Percentiles rank a stretch among this genome's conserved stretches.
Conservation (phyloP, 2,329 filamentous ascomycete genomes). For the Trichophaea hybrida region DNA sequence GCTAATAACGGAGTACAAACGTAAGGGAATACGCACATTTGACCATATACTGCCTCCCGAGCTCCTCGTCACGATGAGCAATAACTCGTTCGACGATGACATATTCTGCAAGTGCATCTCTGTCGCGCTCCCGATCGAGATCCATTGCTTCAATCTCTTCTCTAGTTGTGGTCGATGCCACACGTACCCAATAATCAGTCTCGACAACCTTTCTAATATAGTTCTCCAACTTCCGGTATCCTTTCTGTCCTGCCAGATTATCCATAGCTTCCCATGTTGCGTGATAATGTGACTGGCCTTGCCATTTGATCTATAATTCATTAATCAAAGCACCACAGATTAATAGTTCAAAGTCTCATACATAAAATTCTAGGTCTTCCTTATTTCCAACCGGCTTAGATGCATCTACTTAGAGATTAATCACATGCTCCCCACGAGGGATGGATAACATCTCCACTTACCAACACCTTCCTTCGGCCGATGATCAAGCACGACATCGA, state of each 20-base stretch:
- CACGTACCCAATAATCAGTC: constrained; percentile 60
- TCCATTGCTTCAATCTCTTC: constrained; percentile 48
- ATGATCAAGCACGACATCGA: constrained; percentile 84
- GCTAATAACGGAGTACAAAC: constrained; percentile 5
- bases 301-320: constrained; percentile 70
- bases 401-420: constrained; percentile 8
- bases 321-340: neutral
- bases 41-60: constrained; percentile 75
- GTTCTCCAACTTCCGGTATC: constrained; percentile 81
- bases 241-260: constrained; percentile 59
- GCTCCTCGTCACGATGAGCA: constrained; percentile 62
- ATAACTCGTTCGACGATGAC: constrained; percentile 90
- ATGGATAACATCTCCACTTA: constrained; percentile 19
- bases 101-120: constrained; percentile 77
- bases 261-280: constrained; percentile 84
- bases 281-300: constrained; percentile 86
- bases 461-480: constrained; percentile 55
- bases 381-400: constrained; percentile 40
- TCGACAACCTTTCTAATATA: constrained; percentile 76
- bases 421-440: constrained; percentile 20
- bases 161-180: constrained; percentile 70
- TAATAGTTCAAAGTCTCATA: constrained; percentile 28
- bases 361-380: constrained; percentile 71
- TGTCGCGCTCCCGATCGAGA: constrained; percentile 81
- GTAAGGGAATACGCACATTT: constrained; percentile 50